Evolutionary conservation across 306 rosid genomes (phyloP).

Genomic region (Sphenostylis stenocarpa): DNA sequence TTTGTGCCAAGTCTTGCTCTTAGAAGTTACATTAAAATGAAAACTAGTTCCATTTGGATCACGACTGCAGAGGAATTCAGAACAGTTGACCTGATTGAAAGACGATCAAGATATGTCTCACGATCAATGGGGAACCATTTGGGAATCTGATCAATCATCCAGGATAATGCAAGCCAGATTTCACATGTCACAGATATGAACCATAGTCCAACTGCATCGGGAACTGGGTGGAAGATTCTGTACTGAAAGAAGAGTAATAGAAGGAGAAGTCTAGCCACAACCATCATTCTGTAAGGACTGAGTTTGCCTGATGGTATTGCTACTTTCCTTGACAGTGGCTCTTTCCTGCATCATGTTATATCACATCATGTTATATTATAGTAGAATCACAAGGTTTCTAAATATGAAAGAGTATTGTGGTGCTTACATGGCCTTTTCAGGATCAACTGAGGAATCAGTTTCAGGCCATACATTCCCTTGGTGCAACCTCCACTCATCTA

Average conservation of each 20-base stretch:
- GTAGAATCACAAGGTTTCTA: background rate
- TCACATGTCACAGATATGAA: conserved; percentile 81
- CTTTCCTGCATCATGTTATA: conserved; percentile 62
- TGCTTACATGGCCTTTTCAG: conserved; percentile 79
- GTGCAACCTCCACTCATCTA: conserved; percentile 79
- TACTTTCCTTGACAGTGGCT: conserved; percentile 93
- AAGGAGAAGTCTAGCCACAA: conserved; percentile 66
- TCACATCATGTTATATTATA: background rate
- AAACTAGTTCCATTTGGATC: background rate
- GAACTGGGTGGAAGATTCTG: conserved; percentile 79
- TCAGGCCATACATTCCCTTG: conserved; percentile 85
- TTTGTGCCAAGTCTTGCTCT: background rate
- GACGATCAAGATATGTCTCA: conserved; percentile 93
- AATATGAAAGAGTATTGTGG: background rate
- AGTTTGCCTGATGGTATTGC: conserved; percentile 86
- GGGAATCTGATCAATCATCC: conserved; percentile 95
- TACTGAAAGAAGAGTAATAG: conserved; percentile 70
- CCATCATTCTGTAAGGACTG: conserved; percentile 93
- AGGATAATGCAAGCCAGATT: conserved; percentile 89
- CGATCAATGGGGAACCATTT: conserved; percentile 98
- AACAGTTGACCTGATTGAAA: conserved; percentile 86
- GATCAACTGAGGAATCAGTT: conserved; percentile 63
- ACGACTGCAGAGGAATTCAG: background rate
- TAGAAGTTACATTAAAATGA: background rate
- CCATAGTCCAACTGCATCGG: conserved; percentile 90